These are phyloP conservation scores for Fraxinus xanthoxyloides DNA, from an alignment of 305 asterid genomes.

Conservation along the genomic window DNA sequence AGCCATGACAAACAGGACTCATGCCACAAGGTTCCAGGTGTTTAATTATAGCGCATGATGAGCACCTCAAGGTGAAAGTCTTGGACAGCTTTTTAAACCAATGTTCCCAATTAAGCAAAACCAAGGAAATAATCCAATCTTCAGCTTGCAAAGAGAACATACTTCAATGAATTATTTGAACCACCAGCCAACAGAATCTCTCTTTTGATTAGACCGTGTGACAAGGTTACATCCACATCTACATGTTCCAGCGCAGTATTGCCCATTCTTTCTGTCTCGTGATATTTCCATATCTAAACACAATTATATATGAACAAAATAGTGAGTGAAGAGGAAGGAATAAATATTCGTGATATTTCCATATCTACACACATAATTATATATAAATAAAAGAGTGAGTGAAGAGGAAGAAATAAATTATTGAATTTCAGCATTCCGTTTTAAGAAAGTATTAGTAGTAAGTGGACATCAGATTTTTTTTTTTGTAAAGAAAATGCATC, in stretches of 20 bases:
- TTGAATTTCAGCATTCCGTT: not conserved
- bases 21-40: not conserved
- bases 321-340: slow-evolving; percentile 5
- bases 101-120: not conserved
- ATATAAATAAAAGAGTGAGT: slow-evolving; percentile 10
- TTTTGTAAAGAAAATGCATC: not conserved
- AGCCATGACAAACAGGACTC: not conserved
- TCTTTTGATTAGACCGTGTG: slow-evolving; percentile 46
- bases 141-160: slow-evolving; percentile 25
- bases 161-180: slow-evolving; percentile 49
- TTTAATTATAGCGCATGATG: not conserved
- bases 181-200: slow-evolving; percentile 68
- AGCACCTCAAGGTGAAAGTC: not conserved
- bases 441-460: not conserved
- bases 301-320: slow-evolving; percentile 3
- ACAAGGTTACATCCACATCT: slow-evolving; percentile 45
- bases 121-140: not conserved
- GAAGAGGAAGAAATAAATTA: not conserved
- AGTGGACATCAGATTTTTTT: not conserved
- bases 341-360: slow-evolving; percentile 48
- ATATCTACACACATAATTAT: slow-evolving; percentile 41
- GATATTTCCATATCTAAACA: slow-evolving; percentile 69
- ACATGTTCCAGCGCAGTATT: slow-evolving; percentile 58
- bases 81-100: not conserved
- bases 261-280: slow-evolving; percentile 45